Base-by-base conservation (phyloP, 441 rosid genomes). In the Erodium chrysanthum region DNA sequence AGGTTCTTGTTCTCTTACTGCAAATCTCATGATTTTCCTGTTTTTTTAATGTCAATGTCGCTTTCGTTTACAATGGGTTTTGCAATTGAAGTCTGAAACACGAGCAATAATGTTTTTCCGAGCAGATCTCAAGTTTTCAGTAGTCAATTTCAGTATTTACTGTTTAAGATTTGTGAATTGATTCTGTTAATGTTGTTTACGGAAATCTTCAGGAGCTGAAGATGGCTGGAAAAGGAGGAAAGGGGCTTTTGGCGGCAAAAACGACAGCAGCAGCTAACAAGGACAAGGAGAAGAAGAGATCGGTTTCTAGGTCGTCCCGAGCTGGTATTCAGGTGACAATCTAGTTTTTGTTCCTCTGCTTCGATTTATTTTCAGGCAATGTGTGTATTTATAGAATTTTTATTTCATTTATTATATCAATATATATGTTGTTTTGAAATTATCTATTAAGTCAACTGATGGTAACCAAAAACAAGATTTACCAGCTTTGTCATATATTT, bases 151-250 rank as follows among this genome's bases (percentile, higher is more conserved):
- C 0, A 48, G 54, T 48, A 20, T 48, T 48, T 48, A 2, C n/a
- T 14, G 35, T 48, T 40, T 40, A 14, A 0, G n/a, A 40, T 1
- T 40, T 11, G 14, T 40, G 3, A 9, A 9, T 40, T 40, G 54
- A 4, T 14, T 48, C 14, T 46, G 18, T 14, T 48, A 14, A 15
- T 48, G 0, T 14, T 48, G n/a, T 2, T 44, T 14, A 1, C 0
- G 18, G 18, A 48, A n/a, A 14, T 48, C 12, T 14, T 14, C 18
- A 15, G 35, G 54, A 14, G 54, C 52, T 1, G 60, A 76, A 50
- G 59, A 91, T 91, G 97, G 94, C 91, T 33, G 97, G 98, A 15
- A 92, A 92, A 71, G 98, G 98, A 65, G 98, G 96, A 44, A 92
- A 92, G 77, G 98, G 98, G 50, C 91, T 92, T 6, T 73, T 88